Conservation (phyloP, 139 green algal species). For the Volvox reticuliferus region DNA sequence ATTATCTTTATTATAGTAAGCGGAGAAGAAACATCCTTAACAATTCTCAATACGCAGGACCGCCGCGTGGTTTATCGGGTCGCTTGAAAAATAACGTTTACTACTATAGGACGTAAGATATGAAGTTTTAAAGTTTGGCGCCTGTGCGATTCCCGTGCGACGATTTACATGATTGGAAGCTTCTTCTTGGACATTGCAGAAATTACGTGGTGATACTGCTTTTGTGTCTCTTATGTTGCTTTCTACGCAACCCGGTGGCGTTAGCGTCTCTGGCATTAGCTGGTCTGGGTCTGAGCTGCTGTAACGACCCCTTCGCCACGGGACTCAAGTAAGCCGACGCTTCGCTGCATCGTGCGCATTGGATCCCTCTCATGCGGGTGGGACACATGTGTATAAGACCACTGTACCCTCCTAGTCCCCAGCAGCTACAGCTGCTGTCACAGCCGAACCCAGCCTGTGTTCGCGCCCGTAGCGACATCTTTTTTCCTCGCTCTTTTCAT, state of each 20-base stretch:
- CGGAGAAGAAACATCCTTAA: conserved; percentile 8
- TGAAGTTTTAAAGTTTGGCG: not conserved
- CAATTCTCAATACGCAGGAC: not conserved
- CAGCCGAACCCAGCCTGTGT: too few relatives aligned
- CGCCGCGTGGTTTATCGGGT: not conserved
- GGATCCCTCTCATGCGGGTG: not conserved
- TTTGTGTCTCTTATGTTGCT: conserved; percentile 21
- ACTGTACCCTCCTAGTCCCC: too few relatives aligned
- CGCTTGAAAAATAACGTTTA: conserved; percentile 67
- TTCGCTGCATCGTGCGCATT: not conserved
- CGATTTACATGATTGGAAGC: not conserved
- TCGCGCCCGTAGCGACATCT: too few relatives aligned
- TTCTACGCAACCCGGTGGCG: conserved; percentile 47
- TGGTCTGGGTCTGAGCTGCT: conserved; percentile 30
- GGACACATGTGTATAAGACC: too few relatives aligned
- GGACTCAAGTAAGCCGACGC: conserved; percentile 55
- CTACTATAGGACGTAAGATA: conserved; percentile 59
- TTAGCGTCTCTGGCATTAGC: conserved; percentile 34
- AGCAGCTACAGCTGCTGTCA: too few relatives aligned
- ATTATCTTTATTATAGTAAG: not conserved
- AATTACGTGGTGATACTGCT: conserved; percentile 64
- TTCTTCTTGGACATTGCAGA: not conserved
- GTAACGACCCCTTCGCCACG: conserved; percentile 70
- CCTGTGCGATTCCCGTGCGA: not conserved
- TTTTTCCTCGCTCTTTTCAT: not conserved